Evolutionary conservation across 106 monocot genomes (phyloP).

Genomic region (Dendrobium huoshanense): DNA sequence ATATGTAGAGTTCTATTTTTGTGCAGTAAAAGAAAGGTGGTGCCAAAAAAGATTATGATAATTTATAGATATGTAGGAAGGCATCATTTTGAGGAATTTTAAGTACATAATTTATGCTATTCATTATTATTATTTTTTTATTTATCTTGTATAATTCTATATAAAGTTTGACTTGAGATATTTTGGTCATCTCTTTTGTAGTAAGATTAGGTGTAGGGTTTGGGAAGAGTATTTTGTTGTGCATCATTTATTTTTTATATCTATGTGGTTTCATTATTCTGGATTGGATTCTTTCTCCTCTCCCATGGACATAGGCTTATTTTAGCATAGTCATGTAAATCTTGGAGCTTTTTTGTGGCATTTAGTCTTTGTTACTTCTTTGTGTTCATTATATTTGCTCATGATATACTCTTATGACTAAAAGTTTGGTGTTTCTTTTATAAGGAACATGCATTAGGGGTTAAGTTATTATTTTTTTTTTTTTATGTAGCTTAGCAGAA

Average conservation of each 20-base stretch:
- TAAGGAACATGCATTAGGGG: neutral
- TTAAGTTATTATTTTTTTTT: neutral
- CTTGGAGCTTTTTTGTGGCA: neutral
- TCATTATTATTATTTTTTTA: neutral
- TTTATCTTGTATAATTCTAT: neutral
- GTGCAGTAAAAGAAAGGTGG: neutral
- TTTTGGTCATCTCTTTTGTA: neutral
- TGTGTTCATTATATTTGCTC: neutral
- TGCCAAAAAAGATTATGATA: neutral
- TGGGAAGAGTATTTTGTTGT: neutral
- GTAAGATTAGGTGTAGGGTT: neutral
- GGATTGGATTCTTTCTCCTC: neutral
- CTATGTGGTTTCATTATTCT: neutral
- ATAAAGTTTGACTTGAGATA: neutral
- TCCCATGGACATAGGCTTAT: neutral
- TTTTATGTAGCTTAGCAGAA: neutral
- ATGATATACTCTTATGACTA: neutral
- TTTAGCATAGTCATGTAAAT: neutral
- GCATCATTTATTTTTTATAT: neutral
- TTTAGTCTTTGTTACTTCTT: neutral
- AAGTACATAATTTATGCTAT: neutral
- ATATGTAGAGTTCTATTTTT: neutral
- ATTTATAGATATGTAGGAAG: neutral
- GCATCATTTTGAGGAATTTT: neutral
- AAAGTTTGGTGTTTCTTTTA: neutral